Base-by-base conservation (phyloP, 257 asterid genomes). In the Primulina eburnea region DNA sequence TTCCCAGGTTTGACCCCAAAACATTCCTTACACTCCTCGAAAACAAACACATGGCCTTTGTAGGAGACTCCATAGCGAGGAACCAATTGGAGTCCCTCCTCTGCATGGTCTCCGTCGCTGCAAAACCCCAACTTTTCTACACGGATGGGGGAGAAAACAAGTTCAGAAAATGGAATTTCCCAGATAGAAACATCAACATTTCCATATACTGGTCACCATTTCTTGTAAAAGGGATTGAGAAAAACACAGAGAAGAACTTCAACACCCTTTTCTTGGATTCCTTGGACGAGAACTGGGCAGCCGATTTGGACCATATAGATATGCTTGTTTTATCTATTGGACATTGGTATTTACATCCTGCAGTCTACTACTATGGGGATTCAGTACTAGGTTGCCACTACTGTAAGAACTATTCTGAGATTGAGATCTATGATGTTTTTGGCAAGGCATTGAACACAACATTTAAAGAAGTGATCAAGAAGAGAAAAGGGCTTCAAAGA, bases 121-220 rank as follows among this genome's bases (percentile, higher is more conserved):
- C 90, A 1, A 73, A 72, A 18, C 96, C 96, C 0, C 7, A 47
- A 5, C 95, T 92, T 67, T 69, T 68, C 28, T 82, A 80, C 75
- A 62, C 78, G 1, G 56, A 62, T 7, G 91, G 92, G 5, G 90
- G 81, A 6, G 96, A 84, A 21, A 75, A 84, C 66, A 85, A 78
- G 87, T 88, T 88, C 75, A 72, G 98, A 3, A 84, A 77, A 73
- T 92, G 97, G 97, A 14, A 57, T 2, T 56, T 92, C 55, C 78
- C 79, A 61, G 74, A 87, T 0, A 73, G 83, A 43, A 83, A 84
- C 53, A 32, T 79, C n/a, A 86, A 58, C 16, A 65, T 88, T 3
- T 89, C 97, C 0, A 77, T 82, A 7, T 89, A 89, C 33, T 92
- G 97, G 98, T 92, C 98, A 8, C 98, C 97, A 0, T 92, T 92